phyloP scores from a whole-genome alignment of 768 basidiomycete species.

The Boletellus ananiceps region DNA sequence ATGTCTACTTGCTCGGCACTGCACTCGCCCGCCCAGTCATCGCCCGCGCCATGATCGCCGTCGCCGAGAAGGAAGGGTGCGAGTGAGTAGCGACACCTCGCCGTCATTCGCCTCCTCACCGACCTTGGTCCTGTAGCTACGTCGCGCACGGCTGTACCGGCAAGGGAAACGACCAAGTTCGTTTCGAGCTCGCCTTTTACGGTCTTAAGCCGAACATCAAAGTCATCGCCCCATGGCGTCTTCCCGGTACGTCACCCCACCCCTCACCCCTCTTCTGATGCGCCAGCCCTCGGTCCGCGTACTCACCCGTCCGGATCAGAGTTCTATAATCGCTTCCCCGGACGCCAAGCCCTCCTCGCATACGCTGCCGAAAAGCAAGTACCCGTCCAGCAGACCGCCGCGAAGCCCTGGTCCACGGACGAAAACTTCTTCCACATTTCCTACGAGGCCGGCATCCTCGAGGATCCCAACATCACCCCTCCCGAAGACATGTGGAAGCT shows the following conservation, averaged over 20 bases:
- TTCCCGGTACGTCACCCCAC: conserved; percentile 57
- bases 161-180: conserved; percentile 99
- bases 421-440: conserved; percentile 99
- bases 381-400: conserved; percentile 89
- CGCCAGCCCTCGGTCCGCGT: not conserved
- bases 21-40: conserved; percentile 98
- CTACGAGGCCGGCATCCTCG: conserved; percentile 98
- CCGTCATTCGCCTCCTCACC: not conserved
- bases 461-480: conserved; percentile 92
- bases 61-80: conserved; percentile 89
- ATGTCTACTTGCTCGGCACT: conserved; percentile 95
- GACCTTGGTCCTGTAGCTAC: conserved; percentile 46
- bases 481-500: conserved; percentile 99
- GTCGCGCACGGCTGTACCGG: conserved; percentile 99
- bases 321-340: conserved; percentile 97
- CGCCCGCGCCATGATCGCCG: conserved; percentile 96
- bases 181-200: conserved; percentile 98
- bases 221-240: conserved; percentile 97
- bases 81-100: conserved; percentile 54
- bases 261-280: not conserved
- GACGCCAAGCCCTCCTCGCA: conserved; percentile 86
- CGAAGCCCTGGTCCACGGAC: conserved; percentile 99
- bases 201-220: conserved; percentile 98
- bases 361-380: conserved; percentile 87
- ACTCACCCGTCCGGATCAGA: conserved; percentile 39